Base-by-base conservation (phyloP, 345 rosid species). In the Salix arbutifolia region DNA sequence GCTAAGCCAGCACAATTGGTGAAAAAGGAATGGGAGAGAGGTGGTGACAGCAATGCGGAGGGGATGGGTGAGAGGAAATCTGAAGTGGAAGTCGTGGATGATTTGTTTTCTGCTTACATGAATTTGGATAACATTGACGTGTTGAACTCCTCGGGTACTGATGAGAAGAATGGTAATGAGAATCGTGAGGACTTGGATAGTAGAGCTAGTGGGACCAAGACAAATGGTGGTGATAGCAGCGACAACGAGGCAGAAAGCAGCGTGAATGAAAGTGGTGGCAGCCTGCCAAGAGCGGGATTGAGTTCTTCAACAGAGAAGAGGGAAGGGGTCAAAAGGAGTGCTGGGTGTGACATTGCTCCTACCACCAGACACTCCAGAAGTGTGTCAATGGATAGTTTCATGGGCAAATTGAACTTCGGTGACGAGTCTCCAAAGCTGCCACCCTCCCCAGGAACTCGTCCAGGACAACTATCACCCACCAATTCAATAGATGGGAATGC, bases 241-340 rank as follows among this genome's bases (percentile, higher is more conserved):
- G 99, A 93, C 72, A 96, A 94, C 31, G 98, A 92, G 84, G 98
- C 91, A 2, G 98, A 96, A 73, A 93, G 97, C 80, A 88, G 98
- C 30, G 90, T 91, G 6, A 89, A 93, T 76, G 98, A 90, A 80
- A 84, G 86, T 79, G 88, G 88, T 19, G 85, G 79, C 76, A 80
- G 81, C 74, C 37, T 78, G 80, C 83, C 80, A 38, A 81, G 80
- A 42, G 76, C 60, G 30, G 90, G 87, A 73, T 79, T 86, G 71
- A 84, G 48, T 80, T 83, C 84, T 74, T 84, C 83, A 1, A 72
- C 80, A 1, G 91, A 87, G 62, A 94, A 89, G 88, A 87, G 87
- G 79, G 97, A 89, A 72, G 92, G 97, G 64, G 76, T 85, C 31
- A 95, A 96, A 86, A 90, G 98, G 82, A 84, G 88, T 74, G 98